These are phyloP conservation scores for Pythium biforme DNA, from an alignment of 352 stramenopile species.

Conservation along the genomic window DNA sequence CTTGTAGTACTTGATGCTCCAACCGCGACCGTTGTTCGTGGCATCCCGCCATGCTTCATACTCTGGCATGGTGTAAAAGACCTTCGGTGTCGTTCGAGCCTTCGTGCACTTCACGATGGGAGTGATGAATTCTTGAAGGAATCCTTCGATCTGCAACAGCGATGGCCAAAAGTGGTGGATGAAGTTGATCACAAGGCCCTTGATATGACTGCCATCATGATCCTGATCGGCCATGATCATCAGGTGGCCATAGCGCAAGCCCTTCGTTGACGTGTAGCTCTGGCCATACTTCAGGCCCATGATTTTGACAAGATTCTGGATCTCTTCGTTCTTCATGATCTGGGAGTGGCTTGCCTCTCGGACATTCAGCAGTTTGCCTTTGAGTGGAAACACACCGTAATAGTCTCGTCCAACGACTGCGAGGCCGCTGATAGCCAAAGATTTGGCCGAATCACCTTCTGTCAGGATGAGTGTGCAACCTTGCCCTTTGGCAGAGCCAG, in stretches of 20 bases:
- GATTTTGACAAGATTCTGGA: conserved; percentile 97
- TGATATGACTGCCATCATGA: conserved; percentile 98
- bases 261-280: conserved; percentile 89
- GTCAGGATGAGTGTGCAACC: conserved; percentile 99
- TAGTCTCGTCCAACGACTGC: conserved; percentile 95
- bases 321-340: conserved; percentile 97
- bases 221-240: conserved; percentile 99
- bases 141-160: conserved; percentile 89
- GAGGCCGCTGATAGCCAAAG: conserved; percentile 95
- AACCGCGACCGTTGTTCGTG: conserved; percentile 90
- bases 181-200: conserved; percentile 98
- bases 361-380: conserved; percentile 99
- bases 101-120: conserved; percentile 97
- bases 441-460: conserved; percentile 98
- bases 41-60: conserved; percentile 93
- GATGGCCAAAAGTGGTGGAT: conserved; percentile 99
- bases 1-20: conserved; percentile 99
- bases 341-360: conserved; percentile 97
- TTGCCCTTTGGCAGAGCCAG: conserved; percentile 86
- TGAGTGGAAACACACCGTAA: conserved; percentile 97
- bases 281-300: conserved; percentile 96
- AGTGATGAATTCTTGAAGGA: conserved; percentile 96
- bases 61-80: conserved; percentile 98
- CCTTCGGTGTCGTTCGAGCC: conserved; percentile 58
- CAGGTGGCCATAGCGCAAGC: conserved; percentile 94